These are phyloP conservation scores for Pseudogymnoascus sp. DNA, from an alignment of 2,329 filamentous ascomycete genomes.

Conservation along the genomic window DNA sequence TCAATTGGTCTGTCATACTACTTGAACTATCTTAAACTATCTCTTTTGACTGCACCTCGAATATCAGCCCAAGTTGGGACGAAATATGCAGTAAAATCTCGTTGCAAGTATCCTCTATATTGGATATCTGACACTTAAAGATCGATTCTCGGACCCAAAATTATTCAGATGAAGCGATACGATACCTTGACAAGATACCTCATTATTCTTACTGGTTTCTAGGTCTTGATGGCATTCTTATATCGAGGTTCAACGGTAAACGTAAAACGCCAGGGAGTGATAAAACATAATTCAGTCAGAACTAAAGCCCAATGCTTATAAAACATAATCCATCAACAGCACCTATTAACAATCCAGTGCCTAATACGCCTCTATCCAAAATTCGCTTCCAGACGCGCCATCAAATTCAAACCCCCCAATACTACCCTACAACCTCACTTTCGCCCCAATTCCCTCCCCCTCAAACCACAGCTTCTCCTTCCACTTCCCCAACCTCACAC, in stretches of 20 bases:
- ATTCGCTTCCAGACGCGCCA: background rate
- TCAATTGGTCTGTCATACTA: constrained; percentile 5
- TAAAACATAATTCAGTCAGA: background rate
- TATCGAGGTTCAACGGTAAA: background rate
- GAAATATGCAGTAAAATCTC: background rate
- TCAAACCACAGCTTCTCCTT: constrained; percentile 63
- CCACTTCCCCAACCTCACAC: constrained; percentile 69
- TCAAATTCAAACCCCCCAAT: background rate
- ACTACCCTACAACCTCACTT: constrained; percentile 41
- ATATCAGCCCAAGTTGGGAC: background rate
- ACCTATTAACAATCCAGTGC: background rate
- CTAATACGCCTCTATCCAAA: background rate
- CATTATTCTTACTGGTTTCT: background rate
- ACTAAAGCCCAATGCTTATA: background rate
- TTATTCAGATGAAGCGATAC: background rate
- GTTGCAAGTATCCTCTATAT: no score
- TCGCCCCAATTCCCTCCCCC: constrained; percentile 64
- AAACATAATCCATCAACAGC: background rate
- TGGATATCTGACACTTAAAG: background rate
- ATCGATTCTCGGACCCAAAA: background rate
- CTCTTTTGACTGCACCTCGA: background rate
- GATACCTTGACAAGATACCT: background rate
- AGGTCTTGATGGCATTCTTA: background rate
- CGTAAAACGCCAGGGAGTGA: background rate
- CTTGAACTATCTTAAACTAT: background rate